Evolutionary conservation across 2,329 filamentous ascomycete species (phyloP).

Genomic region (Ilyonectria destructans): DNA sequence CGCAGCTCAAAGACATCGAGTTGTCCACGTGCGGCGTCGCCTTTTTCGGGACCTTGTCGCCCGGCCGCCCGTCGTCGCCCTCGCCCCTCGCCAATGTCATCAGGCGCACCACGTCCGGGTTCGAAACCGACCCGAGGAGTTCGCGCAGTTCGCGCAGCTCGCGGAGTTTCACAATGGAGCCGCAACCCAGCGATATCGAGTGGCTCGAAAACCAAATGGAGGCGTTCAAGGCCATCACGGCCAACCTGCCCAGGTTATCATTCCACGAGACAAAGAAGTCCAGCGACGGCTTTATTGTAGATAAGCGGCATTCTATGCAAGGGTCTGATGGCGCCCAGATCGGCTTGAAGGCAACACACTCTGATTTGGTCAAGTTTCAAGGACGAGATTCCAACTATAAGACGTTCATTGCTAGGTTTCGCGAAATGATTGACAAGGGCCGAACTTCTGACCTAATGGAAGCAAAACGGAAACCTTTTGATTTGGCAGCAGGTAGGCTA

Average conservation of each 20-base stretch:
- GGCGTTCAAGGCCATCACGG: constrained; percentile 32
- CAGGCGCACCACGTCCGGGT: constrained; percentile 25
- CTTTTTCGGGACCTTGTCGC: constrained; percentile 32
- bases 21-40: constrained; percentile 30
- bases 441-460: constrained; percentile 21
- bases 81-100: constrained; percentile 32
- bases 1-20: constrained; percentile 28
- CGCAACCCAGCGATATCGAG: constrained; percentile 26
- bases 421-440: constrained; percentile 20
- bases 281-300: constrained; percentile 25
- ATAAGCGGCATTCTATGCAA: constrained; percentile 32
- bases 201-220: constrained; percentile 34
- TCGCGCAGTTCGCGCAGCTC: constrained; percentile 9
- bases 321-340: constrained; percentile 27
- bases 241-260: constrained; percentile 27
- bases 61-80: constrained; percentile 27
- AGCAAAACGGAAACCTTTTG: constrained; percentile 25
- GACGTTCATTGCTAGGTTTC: constrained; percentile 21
- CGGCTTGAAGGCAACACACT: constrained; percentile 26
- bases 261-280: constrained; percentile 29
- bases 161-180: constrained; percentile 21
- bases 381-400: constrained; percentile 30
- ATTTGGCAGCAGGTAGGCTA: constrained; percentile 23
- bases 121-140: constrained; percentile 12
- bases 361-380: constrained; percentile 29